A percentile compares a stretch with the other conserved stretches of the same genome.
phyloP scores from a whole-genome alignment of 2,329 filamentous ascomycete species.

The Penicillium crustosum region DNA sequence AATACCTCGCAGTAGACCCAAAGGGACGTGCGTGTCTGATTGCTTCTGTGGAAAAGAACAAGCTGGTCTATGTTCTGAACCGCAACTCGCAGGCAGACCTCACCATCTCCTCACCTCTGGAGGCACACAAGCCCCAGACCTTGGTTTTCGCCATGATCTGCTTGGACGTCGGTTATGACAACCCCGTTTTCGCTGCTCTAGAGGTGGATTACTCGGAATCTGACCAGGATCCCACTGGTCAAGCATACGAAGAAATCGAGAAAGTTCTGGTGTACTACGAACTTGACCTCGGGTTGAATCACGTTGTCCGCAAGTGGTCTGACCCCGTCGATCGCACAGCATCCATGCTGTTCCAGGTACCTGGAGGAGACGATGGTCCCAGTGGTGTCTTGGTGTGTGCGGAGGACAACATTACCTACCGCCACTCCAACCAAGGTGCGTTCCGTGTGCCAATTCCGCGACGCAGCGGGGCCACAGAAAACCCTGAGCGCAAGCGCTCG shows the following conservation, averaged over 20 bases:
- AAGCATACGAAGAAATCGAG: conserved; percentile 77
- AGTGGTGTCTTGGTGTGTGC: conserved; percentile 94
- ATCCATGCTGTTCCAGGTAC: conserved; percentile 89
- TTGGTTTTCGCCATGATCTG: conserved; percentile 85
- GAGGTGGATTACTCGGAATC: conserved; percentile 91
- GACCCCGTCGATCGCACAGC: conserved; percentile 89
- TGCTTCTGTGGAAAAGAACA: conserved; percentile 96
- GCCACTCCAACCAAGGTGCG: conserved; percentile 90
- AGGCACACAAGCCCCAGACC: conserved; percentile 91
- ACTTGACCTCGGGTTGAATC: conserved; percentile 92
- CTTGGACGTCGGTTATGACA: conserved; percentile 93
- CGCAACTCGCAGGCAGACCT: conserved; percentile 91
- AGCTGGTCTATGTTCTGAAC: conserved; percentile 97
- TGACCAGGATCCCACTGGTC: conserved; percentile 85
- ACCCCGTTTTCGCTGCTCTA: conserved; percentile 91
- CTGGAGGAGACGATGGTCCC: conserved; percentile 87
- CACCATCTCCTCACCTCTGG: conserved; percentile 93
- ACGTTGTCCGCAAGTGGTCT: conserved; percentile 95
- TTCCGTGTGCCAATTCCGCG: conserved; percentile 88
- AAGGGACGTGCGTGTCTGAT: conserved; percentile 94
- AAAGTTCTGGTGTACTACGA: conserved; percentile 97
- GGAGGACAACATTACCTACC: conserved; percentile 91
- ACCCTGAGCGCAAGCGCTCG: conserved; percentile 82
- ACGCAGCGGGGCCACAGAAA: conserved; percentile 81
- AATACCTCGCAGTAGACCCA: conserved; percentile 93